Evolutionary conservation across 331 rosid species (phyloP).

Genomic region (Saraca asoca): DNA sequence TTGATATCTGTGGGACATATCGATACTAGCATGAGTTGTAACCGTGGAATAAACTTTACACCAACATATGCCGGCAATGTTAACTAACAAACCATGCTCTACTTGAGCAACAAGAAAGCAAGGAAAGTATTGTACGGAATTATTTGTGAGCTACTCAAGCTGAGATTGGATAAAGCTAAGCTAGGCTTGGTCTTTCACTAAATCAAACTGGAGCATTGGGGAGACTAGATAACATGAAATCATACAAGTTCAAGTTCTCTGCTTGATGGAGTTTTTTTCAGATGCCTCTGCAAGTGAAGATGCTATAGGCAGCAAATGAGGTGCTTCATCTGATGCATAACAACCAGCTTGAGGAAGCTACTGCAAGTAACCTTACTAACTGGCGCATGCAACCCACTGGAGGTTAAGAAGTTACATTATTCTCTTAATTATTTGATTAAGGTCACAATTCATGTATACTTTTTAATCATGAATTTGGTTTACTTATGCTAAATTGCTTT

Average conservation of each 20-base stretch:
- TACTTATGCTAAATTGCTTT: not conserved
- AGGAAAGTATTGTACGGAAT: conserved; percentile 4
- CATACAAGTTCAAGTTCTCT: not conserved
- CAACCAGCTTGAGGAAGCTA: not conserved
- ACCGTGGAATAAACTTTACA: not conserved
- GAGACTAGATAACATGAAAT: conserved; percentile 2
- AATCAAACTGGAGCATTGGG: conserved; percentile 9
- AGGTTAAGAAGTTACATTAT: not conserved
- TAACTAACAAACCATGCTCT: not conserved
- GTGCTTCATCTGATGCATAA: not conserved
- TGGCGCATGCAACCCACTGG: not conserved
- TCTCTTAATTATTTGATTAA: too few species aligned
- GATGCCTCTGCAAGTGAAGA: not conserved
- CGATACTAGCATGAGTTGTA: conserved; percentile 22
- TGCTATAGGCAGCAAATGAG: conserved; percentile 13
- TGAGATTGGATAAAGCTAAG: too few species aligned
- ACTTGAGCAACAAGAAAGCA: not conserved
- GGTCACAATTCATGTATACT: too few species aligned
- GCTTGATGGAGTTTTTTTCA: not conserved
- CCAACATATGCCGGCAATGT: conserved; percentile 11
- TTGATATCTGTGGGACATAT: conserved; percentile 65
- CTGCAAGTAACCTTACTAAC: not conserved
- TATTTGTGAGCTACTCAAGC: conserved; percentile 6
- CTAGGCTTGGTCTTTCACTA: conserved; percentile 12
- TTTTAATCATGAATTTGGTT: not conserved